Conservation (phyloP, 306 rosid genomes). For the Corylus heterophylla region DNA sequence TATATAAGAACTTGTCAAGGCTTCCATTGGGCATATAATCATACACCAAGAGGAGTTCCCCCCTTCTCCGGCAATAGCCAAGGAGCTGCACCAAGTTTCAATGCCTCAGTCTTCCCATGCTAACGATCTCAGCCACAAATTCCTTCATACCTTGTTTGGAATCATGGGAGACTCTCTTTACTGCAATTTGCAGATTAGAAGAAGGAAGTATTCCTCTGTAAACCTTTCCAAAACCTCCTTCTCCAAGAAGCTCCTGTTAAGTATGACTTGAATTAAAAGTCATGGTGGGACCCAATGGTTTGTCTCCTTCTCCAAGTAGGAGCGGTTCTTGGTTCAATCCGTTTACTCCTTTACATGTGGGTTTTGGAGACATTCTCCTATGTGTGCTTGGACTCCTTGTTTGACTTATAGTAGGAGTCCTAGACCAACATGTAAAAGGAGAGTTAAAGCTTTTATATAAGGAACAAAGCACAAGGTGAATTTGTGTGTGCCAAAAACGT, state of each 20-base stretch:
- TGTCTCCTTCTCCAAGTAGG: no score
- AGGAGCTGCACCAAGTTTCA: conserved; percentile 42
- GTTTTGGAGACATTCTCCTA: no score
- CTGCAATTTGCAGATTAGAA: conserved; percentile 31
- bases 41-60: conserved; percentile 38
- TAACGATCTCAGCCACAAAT: conserved; percentile 39
- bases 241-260: conserved; percentile 23
- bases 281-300: no score
- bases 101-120: conserved; percentile 41
- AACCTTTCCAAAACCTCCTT: conserved; percentile 48
- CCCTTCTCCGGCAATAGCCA: conserved; percentile 37
- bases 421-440: no score
- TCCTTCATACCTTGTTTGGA: conserved; percentile 46
- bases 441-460: no score
- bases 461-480: no score
- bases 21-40: conserved; percentile 49
- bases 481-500: no score
- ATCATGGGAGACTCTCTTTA: conserved; percentile 37
- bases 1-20: conserved; percentile 29
- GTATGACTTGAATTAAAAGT: no score
- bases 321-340: no score
- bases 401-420: no score
- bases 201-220: conserved; percentile 30
- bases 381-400: no score
- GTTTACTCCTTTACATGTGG: no score